phyloP scores from a whole-genome alignment of 2,329 filamentous ascomycete genomes.

The Colletotrichum brevisporum region DNA sequence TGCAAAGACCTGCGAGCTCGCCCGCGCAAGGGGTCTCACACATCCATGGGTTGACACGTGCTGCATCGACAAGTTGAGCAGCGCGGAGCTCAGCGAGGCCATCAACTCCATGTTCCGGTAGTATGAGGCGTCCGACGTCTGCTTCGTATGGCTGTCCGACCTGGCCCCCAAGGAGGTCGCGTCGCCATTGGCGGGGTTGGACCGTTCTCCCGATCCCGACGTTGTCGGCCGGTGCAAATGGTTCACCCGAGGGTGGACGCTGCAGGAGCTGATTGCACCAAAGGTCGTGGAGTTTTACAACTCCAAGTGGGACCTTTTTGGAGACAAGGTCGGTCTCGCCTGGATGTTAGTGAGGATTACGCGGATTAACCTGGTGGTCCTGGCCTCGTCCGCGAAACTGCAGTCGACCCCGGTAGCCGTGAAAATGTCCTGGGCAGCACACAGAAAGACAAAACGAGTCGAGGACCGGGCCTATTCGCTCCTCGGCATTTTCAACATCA shows the following conservation, averaged over 20 bases:
- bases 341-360: background rate
- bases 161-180: background rate
- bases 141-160: conserved; percentile 41
- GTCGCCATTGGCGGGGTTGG: background rate
- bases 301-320: background rate
- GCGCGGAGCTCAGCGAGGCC: conserved; percentile 28
- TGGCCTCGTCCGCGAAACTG: background rate
- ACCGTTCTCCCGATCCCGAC: background rate
- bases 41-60: conserved; percentile 46
- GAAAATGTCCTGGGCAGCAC: conserved; percentile 48
- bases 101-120: conserved; percentile 39
- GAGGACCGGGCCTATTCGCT: conserved; percentile 46
- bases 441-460: conserved; percentile 40
- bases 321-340: background rate
- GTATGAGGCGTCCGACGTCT: conserved; percentile 38
- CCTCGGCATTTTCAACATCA: conserved; percentile 46
- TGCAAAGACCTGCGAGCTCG: conserved; percentile 12
- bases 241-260: conserved; percentile 8
- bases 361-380: background rate
- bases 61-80: conserved; percentile 46
- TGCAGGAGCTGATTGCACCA: conserved; percentile 8
- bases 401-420: background rate
- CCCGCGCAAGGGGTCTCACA: background rate
- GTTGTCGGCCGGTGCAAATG: background rate
- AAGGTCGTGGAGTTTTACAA: background rate